Evolutionary conservation across 345 rosid genomes (phyloP), one percentile per base, ranked within the genome.

Genomic region (Gynandropsis gynandra): DNA sequence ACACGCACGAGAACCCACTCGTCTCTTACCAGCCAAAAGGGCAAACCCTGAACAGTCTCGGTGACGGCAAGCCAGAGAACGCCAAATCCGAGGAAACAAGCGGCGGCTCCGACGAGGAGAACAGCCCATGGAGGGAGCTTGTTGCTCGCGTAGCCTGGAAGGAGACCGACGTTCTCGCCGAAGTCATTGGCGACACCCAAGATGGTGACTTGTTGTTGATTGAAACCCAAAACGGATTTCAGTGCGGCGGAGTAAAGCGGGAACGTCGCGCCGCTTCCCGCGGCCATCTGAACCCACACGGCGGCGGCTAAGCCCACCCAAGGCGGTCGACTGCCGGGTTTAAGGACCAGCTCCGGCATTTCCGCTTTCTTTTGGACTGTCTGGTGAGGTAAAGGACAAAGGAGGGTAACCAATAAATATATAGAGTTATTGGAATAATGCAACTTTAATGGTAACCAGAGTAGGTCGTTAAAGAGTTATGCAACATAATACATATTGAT

Each of bases 291-390:
- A 9, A 85, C 81, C 97, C 97, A 85, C 7, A 85, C 75, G 0
- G 97, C 97, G 0, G 97, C 97, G 4, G 83, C 86, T 9, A 85
- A 71, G 1, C 95, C 89, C 40, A 85, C 80, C 97, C 95, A 89
- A 3, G 97, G 92, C 4, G 92, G 92, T 59, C 92, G 68, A 59
- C 81, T 82, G 21, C 95, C 92, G n/a, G 74, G 73, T 65, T 85
- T 82, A 7, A 80, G 66, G 27, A 59, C 78, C 54, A 48, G 59
- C 15, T 46, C 74, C 9, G 67, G 62, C 81, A 78, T 74, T 33
- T 51, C 10, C 36, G 9, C 17, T 18, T 15, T 34, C 42, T 32
- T 40, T 33, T 9, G 9, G 51, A 13, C 35, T 29, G 15, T 42
- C 24, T 38, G 16, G 55, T n/a, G n/a, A n/a, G n/a, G n/a, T n/a